Evolutionary conservation across 768 basidiomycete species (phyloP).

Genomic region (Trametes cubensis): DNA sequence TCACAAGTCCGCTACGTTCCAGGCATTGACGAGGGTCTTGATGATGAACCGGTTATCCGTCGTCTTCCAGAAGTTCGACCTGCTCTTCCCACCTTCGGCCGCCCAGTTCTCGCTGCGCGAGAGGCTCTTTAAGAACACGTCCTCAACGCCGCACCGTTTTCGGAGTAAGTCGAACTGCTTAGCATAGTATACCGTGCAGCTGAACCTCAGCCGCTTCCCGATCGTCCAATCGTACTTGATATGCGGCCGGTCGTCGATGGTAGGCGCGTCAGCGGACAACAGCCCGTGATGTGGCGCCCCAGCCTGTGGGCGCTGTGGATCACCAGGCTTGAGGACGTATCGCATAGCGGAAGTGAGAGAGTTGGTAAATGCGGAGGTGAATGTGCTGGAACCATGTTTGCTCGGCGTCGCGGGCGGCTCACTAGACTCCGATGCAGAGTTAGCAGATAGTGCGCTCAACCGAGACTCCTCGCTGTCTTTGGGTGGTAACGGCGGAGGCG

Average conservation of each 20-base stretch:
- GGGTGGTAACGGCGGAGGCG: conserved; percentile 27
- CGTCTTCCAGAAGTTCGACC: conserved; percentile 82
- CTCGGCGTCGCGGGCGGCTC: conserved; percentile 12
- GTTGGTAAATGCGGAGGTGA: conserved; percentile 51
- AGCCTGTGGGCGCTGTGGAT: conserved; percentile 33
- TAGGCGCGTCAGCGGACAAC: conserved; percentile 40
- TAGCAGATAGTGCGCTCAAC: not conserved
- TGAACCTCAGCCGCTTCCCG: conserved; percentile 72
- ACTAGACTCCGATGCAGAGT: conserved; percentile 7
- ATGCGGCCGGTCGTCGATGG: conserved; percentile 74
- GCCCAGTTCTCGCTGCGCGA: conserved; percentile 64
- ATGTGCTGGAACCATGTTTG: conserved; percentile 7
- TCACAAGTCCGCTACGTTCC: conserved; percentile 85
- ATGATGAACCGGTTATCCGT: conserved; percentile 77
- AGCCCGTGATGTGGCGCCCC: conserved; percentile 54
- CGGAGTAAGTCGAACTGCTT: conserved; percentile 75
- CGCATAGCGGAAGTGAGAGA: conserved; percentile 63
- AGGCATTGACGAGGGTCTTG: conserved; percentile 83
- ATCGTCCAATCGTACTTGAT: conserved; percentile 83
- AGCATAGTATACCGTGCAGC: conserved; percentile 83
- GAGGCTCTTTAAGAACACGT: conserved; percentile 60
- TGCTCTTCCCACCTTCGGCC: conserved; percentile 81
- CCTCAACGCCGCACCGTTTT: conserved; percentile 65
- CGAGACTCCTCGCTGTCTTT: conserved; percentile 5
- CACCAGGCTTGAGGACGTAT: conserved; percentile 49